Evolutionary conservation across 805 yeast species (phyloP).

Genomic region (Candida pseudoglaebosa): DNA sequence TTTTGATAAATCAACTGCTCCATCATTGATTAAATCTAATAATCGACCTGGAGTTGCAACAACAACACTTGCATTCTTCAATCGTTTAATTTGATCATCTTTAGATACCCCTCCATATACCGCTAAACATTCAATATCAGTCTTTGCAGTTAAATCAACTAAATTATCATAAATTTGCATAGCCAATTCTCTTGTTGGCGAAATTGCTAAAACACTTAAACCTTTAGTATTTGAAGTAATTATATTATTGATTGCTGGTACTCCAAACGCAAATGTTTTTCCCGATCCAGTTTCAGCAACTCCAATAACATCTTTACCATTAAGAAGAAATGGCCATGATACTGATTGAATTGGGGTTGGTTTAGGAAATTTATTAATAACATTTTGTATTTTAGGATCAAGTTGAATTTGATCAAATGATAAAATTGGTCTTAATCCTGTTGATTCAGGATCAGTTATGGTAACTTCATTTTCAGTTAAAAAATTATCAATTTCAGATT

Average conservation of each 20-base stretch:
- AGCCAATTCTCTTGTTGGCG: slow-evolving; percentile 98
- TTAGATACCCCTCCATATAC: slow-evolving; percentile 97
- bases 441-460: slow-evolving; percentile 61
- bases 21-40: slow-evolving; percentile 85
- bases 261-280: slow-evolving; percentile 95
- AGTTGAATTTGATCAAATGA: slow-evolving; percentile 57
- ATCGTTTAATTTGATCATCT: slow-evolving; percentile 75
- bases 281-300: slow-evolving; percentile 99
- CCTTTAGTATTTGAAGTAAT: slow-evolving; percentile 44
- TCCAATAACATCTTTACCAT: slow-evolving; percentile 85
- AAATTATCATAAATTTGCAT: slow-evolving; percentile 88
- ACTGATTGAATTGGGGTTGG: slow-evolving; percentile 97
- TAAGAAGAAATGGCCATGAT: slow-evolving; percentile 86
- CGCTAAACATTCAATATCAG: slow-evolving; percentile 70
- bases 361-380: slow-evolving; percentile 67
- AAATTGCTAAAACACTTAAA: slow-evolving; percentile 74
- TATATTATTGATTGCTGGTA: slow-evolving; percentile 86
- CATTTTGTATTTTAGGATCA: slow-evolving; percentile 52
- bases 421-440: slow-evolving; percentile 63
- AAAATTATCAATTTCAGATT: slow-evolving; percentile 58
- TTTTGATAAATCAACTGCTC: slow-evolving; percentile 62
- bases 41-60: slow-evolving; percentile 99
- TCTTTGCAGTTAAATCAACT: slow-evolving; percentile 56
- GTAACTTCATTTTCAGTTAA: slow-evolving; percentile 69
- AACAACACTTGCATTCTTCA: slow-evolving; percentile 68